phyloP scores from a whole-genome alignment of 352 stramenopile genomes.

The Globisporangium mamillatum region DNA sequence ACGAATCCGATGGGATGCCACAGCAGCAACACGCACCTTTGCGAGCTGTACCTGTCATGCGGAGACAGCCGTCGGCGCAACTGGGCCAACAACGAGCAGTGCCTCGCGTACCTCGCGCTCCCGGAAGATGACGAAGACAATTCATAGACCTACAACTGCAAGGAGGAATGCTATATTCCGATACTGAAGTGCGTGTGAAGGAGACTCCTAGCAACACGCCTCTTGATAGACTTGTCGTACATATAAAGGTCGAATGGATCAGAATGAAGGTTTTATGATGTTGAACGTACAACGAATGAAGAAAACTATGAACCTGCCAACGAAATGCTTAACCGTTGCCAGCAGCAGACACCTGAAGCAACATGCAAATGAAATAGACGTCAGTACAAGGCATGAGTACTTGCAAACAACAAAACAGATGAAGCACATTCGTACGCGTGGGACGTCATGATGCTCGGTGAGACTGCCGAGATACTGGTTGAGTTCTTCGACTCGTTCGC shows the following conservation, averaged over 20 bases:
- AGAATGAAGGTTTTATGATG: constrained; percentile 8
- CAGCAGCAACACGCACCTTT: constrained; percentile 70
- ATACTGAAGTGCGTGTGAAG: not conserved
- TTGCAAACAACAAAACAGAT: not conserved
- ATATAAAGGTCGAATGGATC: constrained; percentile 7
- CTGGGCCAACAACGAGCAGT: constrained; percentile 59
- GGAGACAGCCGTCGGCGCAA: constrained; percentile 58
- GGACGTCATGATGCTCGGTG: constrained; percentile 98
- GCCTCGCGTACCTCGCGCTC: constrained; percentile 45
- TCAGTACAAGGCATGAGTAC: not conserved
- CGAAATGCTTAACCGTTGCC: constrained; percentile 78
- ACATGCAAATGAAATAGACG: not conserved
- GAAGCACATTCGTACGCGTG: constrained; percentile 65
- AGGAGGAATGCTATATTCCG: not conserved
- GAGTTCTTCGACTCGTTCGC: constrained; percentile 94
- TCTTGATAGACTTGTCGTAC: not conserved
- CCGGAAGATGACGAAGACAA: constrained; percentile 13
- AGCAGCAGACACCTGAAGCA: constrained; percentile 71
- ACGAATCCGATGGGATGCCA: constrained; percentile 67
- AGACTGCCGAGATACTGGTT: constrained; percentile 94
- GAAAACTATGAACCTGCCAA: not conserved
- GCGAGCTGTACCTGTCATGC: constrained; percentile 73
- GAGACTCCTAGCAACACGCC: not conserved
- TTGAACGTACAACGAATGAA: constrained; percentile 6
- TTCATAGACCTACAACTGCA: constrained; percentile 4